Evolutionary conservation across 2,329 filamentous ascomycete genomes (phyloP), one percentile per base, ranked within the genome.

Genomic region (Microcyclospora tardicrescens): DNA sequence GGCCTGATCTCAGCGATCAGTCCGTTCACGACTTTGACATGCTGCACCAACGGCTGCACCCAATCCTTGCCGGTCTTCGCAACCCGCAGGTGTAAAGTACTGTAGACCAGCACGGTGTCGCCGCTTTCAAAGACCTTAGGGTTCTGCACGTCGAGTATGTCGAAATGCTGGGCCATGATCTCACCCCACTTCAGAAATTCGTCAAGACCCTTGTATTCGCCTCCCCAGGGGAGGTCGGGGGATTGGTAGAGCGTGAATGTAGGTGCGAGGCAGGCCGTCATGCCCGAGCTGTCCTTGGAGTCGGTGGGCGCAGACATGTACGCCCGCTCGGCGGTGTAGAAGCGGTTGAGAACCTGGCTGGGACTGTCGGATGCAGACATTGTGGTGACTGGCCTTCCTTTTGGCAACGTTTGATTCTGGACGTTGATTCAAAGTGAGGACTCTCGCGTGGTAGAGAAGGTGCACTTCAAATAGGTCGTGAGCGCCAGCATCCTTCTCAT

Each of bases 251-350:
- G 41, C 9, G 37, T 37, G 10, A 57, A 39, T 37, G 54, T 42
- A 16, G 47, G 41, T 0, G 57, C 45, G 2, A 62, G 43, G 2
- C 43, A 39, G 5, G 49, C 46, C 16, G 49, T 54, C 16, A 62
- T 59, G 31, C 35, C 37, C 27, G 44, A 30, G 29, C 62, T 61
- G 42, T 61, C 57, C 32, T 55, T 51, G 5, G 51, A 16, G 16
- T 52, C 43, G 2, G 55, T 45, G 3, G 55, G 36, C 0, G 56
- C 42, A 2, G 55, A 46, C 54, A 61, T 61, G 41, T 58, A 62
- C 9, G 47, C 42, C 15, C 49, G 48, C 38, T 62, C 60, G 10
- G 58, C 60, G 6, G 49, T 51, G 36, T 61, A 61, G 49, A 62
- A 61, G 28, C 48, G 47, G 1, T 56, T 44, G 2, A 60, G 51